Evolutionary conservation across 1,284 basidiomycete genomes (phyloP).

Genomic region (Sanguinoderma infundibulare): DNA sequence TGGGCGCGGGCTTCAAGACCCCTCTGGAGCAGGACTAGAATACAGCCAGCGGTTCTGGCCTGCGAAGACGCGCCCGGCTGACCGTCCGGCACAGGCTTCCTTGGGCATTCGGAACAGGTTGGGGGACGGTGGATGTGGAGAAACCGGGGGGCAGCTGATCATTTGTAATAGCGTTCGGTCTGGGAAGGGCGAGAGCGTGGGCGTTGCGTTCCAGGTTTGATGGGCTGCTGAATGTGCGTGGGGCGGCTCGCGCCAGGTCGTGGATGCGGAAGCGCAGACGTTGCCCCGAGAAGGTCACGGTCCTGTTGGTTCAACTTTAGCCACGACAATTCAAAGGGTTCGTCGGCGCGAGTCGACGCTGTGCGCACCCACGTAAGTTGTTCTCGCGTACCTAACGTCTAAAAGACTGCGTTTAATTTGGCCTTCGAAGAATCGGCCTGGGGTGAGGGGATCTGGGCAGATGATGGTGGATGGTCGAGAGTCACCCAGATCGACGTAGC

Average conservation of each 20-base stretch:
- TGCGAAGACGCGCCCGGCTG: slow-evolving; percentile 13
- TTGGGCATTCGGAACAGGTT: neutral
- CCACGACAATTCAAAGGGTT: too few relatives aligned
- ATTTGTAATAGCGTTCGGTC: slow-evolving; percentile 17
- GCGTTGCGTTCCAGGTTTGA: neutral
- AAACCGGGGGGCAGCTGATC: slow-evolving; percentile 17
- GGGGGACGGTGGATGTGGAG: neutral
- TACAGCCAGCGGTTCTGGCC: slow-evolving; percentile 13
- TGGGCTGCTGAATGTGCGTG: neutral
- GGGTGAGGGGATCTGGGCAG: too few relatives aligned
- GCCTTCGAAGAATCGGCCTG: too few relatives aligned
- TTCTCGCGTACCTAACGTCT: too few relatives aligned
- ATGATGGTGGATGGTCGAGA: too few relatives aligned
- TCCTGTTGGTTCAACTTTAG: too few relatives aligned
- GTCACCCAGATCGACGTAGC: too few relatives aligned
- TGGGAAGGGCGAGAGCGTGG: slow-evolving; percentile 22
- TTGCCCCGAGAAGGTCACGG: too few relatives aligned
- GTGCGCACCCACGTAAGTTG: too few relatives aligned
- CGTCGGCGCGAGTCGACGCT: too few relatives aligned
- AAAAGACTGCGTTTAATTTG: too few relatives aligned
- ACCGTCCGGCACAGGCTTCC: neutral
- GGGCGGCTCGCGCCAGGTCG: neutral
- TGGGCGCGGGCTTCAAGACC: slow-evolving; percentile 6
- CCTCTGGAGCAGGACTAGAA: slow-evolving; percentile 26
- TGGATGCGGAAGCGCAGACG: neutral